Evolutionary conservation across 352 stramenopile genomes (phyloP), one percentile per base, ranked within the genome.

Genomic region (Phytopythium aichiense): DNA sequence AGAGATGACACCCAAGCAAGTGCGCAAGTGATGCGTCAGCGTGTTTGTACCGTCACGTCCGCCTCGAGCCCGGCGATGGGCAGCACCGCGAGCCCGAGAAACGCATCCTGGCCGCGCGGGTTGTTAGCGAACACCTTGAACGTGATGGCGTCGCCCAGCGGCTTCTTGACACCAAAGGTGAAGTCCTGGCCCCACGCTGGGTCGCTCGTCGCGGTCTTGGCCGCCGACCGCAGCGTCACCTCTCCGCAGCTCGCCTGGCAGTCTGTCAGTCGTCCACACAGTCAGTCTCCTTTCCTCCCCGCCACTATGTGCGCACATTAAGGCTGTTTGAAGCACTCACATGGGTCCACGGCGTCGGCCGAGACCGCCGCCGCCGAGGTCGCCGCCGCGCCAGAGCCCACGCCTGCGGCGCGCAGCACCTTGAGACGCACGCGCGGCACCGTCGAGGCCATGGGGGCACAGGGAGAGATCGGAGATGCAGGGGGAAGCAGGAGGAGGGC

Each of bases 51-150:
- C 61, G 71, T 64, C 38, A 67, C 66, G 43, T 87, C 69, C 0
- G 72, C 63, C n/a, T 69, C 56, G 5, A 91, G 51, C 20, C 49
- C 54, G 2, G 69, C 59, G 37, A 89, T 67, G 25, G 60, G 42
- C 38, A 91, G 54, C 20, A 35, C n/a, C 9, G 67, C 62, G 23
- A 74, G 70, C 25, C 82, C 79, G 18, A 89, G 58, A 6, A 79
- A 58, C 42, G 79, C 65, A 59, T 81, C 77, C 22, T 73, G 60
- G 5, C 67, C 72, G 15, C 68, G 61, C 31, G 72, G 65, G 50
- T 74, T 84, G 42, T 81, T 64, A 35, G 69, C 73, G n/a, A 78
- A 84, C 31, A 91, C 67, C 51, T 77, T 76, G 64, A 91, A 84
- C 28, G 20, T 35, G 1, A 87, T 67, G 20, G 23, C 48, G 38